A percentile compares a stretch with the other conserved stretches of the same genome.
Conservation (phyloP, 2,329 filamentous ascomycete genomes). For the Lachnellula willkommii region DNA sequence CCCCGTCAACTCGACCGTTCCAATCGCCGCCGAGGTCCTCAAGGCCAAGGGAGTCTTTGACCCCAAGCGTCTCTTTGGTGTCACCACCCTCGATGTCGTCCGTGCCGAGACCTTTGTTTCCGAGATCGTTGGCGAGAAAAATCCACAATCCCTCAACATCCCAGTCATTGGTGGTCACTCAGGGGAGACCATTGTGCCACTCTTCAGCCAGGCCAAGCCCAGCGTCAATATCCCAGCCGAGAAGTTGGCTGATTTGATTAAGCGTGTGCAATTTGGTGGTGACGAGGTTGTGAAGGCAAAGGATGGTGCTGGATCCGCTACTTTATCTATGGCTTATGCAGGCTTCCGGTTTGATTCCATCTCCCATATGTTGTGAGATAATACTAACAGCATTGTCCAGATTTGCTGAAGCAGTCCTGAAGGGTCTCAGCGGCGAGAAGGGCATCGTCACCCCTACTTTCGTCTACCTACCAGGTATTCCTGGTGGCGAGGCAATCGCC, state of each 20-base stretch:
- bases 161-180: constrained; percentile 97
- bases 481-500: constrained; percentile 78
- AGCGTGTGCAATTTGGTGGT: constrained; percentile 96
- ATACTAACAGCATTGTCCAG: constrained; percentile 38
- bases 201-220: constrained; percentile 88
- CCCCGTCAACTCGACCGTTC: constrained; percentile 98
- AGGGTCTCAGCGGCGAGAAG: constrained; percentile 88
- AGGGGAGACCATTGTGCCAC: constrained; percentile 93
- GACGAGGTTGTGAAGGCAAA: constrained; percentile 96
- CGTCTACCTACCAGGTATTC: constrained; percentile 87
- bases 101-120: constrained; percentile 96
- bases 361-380: not conserved
- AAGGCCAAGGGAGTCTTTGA: constrained; percentile 92
- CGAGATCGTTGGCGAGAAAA: constrained; percentile 73
- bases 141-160: constrained; percentile 76
- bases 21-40: constrained; percentile 93
- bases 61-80: constrained; percentile 92
- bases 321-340: constrained; percentile 91
- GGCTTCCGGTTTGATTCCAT: constrained; percentile 68
- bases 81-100: constrained; percentile 97
- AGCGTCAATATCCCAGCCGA: constrained; percentile 75
- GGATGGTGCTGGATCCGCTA: constrained; percentile 84
- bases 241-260: constrained; percentile 84
- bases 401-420: constrained; percentile 91
- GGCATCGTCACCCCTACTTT: constrained; percentile 92